phyloP scores from a whole-genome alignment of 164 flowering plant genomes.

The grape (Vitis vinifera) region ASM3070453v1 NC_081808.1:17888001-17888500 shows the following conservation, averaged over 20 bases:
- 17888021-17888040: constrained; percentile 87
- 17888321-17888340: too few relatives aligned
- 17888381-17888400: constrained; percentile 53
- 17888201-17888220: too few relatives aligned
- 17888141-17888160: too few relatives aligned
- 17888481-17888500: neutral
- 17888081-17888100: too few relatives aligned
- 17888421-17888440: constrained; percentile 69
- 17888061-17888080: constrained; percentile 64
- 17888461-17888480: constrained; percentile 1
- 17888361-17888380: neutral
- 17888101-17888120: too few relatives aligned
- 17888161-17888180: too few relatives aligned
- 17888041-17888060: constrained; percentile 79
- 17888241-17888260: too few relatives aligned
- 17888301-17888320: neutral
- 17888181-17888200: too few relatives aligned
- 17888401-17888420: constrained; percentile 97
- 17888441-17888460: neutral
- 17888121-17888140: too few relatives aligned
- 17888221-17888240: too few relatives aligned
- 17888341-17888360: neutral
- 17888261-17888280: neutral
- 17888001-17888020: constrained; percentile 91
- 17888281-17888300: too few relatives aligned